Evolutionary conservation across 306 rosid genomes (phyloP).

Genomic region (Hippophae rhamnoides): DNA sequence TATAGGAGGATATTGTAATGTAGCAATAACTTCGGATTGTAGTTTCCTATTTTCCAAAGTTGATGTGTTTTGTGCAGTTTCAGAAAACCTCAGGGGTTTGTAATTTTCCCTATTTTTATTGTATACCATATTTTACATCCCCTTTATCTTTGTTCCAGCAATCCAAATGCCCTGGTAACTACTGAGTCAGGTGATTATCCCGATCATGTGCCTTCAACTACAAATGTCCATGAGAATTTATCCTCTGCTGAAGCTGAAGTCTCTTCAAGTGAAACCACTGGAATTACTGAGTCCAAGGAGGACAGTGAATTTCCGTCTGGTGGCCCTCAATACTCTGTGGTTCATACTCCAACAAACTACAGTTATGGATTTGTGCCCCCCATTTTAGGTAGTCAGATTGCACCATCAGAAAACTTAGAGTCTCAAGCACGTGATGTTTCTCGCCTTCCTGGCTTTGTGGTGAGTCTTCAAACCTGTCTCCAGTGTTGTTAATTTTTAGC

Average conservation of each 20-base stretch:
- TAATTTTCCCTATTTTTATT: neutral
- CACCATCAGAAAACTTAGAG: constrained; percentile 68
- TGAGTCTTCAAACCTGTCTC: constrained; percentile 35
- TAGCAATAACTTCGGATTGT: no score
- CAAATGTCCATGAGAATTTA: constrained; percentile 38
- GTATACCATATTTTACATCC: constrained; percentile 6
- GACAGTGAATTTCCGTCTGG: constrained; percentile 56
- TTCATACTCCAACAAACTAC: constrained; percentile 54
- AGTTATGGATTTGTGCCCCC: constrained; percentile 69
- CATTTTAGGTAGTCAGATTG: constrained; percentile 63
- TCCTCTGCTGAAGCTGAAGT: constrained; percentile 58
- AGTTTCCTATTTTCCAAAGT: no score
- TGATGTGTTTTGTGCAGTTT: no score
- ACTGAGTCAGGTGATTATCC: constrained; percentile 56
- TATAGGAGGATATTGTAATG: no score
- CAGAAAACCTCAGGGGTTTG: no score
- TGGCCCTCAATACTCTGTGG: constrained; percentile 56
- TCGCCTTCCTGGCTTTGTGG: constrained; percentile 71
- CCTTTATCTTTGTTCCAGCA: constrained; percentile 22
- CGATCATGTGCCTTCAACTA: constrained; percentile 61
- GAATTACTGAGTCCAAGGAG: constrained; percentile 58
- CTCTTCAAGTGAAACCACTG: constrained; percentile 52
- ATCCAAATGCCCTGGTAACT: constrained; percentile 42
- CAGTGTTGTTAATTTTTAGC: neutral
- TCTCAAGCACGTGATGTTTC: constrained; percentile 68